Conservation (phyloP, 1,284 basidiomycete species). For the Boletus subluridellus region DNA sequence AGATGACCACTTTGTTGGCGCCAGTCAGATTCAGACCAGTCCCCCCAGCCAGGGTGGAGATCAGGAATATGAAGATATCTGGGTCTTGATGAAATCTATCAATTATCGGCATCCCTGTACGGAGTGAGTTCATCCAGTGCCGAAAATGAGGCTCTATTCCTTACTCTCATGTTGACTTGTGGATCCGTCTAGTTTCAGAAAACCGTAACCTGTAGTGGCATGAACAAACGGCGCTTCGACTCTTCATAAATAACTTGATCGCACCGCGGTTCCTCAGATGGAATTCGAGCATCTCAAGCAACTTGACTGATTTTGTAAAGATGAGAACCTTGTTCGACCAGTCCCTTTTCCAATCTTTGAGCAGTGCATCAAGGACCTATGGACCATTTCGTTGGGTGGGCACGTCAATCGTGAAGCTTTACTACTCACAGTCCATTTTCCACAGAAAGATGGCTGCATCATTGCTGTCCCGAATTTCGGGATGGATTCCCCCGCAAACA, state of each 20-base stretch:
- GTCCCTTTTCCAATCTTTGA: slow-evolving; percentile 64
- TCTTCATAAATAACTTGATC: neutral
- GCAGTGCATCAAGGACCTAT: slow-evolving; percentile 63
- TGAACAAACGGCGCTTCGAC: neutral
- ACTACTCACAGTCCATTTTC: slow-evolving; percentile 73
- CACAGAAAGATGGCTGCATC: slow-evolving; percentile 64
- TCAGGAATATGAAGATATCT: slow-evolving; percentile 71
- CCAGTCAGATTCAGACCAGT: slow-evolving; percentile 73
- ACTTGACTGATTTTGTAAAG: slow-evolving; percentile 82
- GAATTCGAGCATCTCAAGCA: slow-evolving; percentile 75
- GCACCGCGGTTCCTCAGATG: slow-evolving; percentile 58
- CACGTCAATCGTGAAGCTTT: neutral
- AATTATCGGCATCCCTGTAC: slow-evolving; percentile 73
- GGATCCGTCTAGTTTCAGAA: slow-evolving; percentile 71
- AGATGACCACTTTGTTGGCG: slow-evolving; percentile 84
- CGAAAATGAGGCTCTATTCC: slow-evolving; percentile 20
- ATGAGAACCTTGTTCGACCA: slow-evolving; percentile 73
- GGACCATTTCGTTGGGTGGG: neutral
- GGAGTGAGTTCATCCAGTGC: slow-evolving; percentile 10
- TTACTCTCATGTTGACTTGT: slow-evolving; percentile 62
- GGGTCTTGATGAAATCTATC: slow-evolving; percentile 78
- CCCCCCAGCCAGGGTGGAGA: slow-evolving; percentile 75
- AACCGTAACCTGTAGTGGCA: slow-evolving; percentile 50
- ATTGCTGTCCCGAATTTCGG: slow-evolving; percentile 63
- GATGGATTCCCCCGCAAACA: slow-evolving; percentile 50